phyloP scores from a whole-genome alignment of 2,329 filamentous ascomycete species.

The Penicillium sp. region DNA sequence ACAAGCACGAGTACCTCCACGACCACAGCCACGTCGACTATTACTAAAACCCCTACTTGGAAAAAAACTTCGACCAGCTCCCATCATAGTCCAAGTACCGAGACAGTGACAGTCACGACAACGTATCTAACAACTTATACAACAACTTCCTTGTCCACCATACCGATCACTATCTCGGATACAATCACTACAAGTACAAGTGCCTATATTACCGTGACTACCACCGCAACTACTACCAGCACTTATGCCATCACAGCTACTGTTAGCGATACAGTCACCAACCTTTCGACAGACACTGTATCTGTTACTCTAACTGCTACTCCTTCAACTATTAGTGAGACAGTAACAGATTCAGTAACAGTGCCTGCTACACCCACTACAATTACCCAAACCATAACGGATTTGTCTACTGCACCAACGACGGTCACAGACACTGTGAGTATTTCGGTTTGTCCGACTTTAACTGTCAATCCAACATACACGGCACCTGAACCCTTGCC shows the following conservation, averaged over 20 bases:
- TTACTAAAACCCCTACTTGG: background rate
- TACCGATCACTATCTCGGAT: slow-evolving; percentile 5
- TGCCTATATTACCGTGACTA: background rate
- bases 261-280: background rate
- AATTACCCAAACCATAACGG: background rate
- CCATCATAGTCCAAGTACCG: background rate
- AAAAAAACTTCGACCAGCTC: no score
- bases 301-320: background rate
- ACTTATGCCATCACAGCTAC: background rate
- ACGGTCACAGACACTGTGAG: background rate
- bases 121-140: slow-evolving; percentile 10
- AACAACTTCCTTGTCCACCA: background rate
- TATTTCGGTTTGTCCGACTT: slow-evolving; percentile 26
- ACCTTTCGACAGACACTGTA: background rate
- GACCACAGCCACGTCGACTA: slow-evolving; percentile 1
- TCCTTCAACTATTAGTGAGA: background rate
- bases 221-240: background rate
- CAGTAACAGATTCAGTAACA: background rate
- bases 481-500: slow-evolving; percentile 24
- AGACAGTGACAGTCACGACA: background rate
- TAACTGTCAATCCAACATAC: slow-evolving; percentile 27
- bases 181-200: slow-evolving; percentile 7
- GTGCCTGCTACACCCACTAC: background rate
- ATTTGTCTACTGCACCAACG: background rate
- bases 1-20: background rate